These are phyloP conservation scores for Tolypocladium ophioglossoides DNA, from an alignment of 2,329 filamentous ascomycete species.

Conservation along the genomic window DNA sequence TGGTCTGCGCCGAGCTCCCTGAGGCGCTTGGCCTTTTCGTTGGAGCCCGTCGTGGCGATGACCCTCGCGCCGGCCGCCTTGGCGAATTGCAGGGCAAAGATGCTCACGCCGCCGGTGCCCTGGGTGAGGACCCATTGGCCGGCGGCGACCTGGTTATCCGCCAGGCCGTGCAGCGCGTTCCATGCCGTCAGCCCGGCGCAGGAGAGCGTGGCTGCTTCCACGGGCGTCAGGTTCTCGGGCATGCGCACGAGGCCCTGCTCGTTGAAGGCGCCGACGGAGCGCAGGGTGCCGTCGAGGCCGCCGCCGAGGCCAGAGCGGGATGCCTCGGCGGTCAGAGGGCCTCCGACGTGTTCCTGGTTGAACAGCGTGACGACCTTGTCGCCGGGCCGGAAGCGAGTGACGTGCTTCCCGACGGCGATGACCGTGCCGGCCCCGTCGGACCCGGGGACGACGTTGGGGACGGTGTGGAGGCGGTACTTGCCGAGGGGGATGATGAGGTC, in stretches of 20 bases:
- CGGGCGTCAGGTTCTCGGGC: constrained; percentile 42
- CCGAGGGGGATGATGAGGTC: constrained; percentile 41
- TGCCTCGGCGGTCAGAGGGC: constrained; percentile 23
- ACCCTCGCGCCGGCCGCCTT: constrained; percentile 37
- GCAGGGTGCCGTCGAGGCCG: constrained; percentile 54
- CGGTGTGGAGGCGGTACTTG: constrained; percentile 15
- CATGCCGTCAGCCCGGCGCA: constrained; percentile 55
- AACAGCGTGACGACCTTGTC: constrained; percentile 52
- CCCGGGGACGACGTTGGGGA: constrained; percentile 34
- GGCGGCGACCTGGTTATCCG: constrained; percentile 33
- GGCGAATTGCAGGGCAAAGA: constrained; percentile 53
- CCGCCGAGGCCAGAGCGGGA: constrained; percentile 54
- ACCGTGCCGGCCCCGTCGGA: constrained; percentile 46
- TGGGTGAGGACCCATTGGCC: constrained; percentile 54
- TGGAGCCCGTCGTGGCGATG: constrained; percentile 36
- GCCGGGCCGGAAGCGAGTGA: constrained; percentile 37
- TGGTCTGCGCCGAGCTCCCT: constrained; percentile 37
- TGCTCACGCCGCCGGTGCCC: constrained; percentile 59
- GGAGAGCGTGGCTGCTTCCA: constrained; percentile 45
- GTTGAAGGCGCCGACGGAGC: constrained; percentile 56
- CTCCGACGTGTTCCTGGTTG: constrained; percentile 41
- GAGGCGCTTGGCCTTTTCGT: constrained; percentile 31
- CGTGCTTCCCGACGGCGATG: constrained; percentile 37
- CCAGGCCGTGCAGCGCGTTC: constrained; percentile 53
- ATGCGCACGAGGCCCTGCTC: constrained; percentile 56